Evolutionary conservation across 805 yeast genomes (phyloP).

Genomic region (Ogataea trehaloabstinens): DNA sequence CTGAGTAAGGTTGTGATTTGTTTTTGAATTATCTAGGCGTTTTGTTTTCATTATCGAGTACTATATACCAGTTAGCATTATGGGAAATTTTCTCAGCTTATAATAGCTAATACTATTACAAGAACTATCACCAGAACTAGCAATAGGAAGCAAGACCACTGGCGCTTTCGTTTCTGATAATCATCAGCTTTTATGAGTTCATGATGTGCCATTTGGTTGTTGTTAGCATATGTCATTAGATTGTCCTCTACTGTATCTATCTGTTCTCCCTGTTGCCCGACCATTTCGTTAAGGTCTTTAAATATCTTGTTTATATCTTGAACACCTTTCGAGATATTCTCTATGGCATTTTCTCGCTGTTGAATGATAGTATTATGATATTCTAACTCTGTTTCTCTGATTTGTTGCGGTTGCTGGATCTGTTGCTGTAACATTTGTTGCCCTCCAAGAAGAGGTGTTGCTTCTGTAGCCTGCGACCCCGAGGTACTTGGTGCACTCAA

Average conservation of each 20-base stretch:
- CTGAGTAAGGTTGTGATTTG: neutral
- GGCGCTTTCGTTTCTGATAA: conserved; percentile 65
- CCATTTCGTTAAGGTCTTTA: conserved; percentile 73
- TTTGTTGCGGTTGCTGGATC: conserved; percentile 36
- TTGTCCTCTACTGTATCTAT: conserved; percentile 84
- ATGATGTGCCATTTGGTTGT: conserved; percentile 66
- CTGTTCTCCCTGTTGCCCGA: conserved; percentile 81
- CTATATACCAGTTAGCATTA: neutral
- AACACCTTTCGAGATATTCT: conserved; percentile 72
- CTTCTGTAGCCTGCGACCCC: conserved; percentile 14
- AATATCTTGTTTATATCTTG: conserved; percentile 83
- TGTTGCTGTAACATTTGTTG: conserved; percentile 18
- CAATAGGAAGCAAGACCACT: conserved; percentile 70
- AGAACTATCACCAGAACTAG: conserved; percentile 56
- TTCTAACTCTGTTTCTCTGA: conserved; percentile 47
- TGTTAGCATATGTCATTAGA: conserved; percentile 57
- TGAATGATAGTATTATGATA: conserved; percentile 63
- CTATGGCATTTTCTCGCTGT: conserved; percentile 72
- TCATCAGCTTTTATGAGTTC: conserved; percentile 74
- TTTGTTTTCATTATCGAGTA: no score
- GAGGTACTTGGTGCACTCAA: conserved; percentile 5
- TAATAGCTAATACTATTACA: conserved; percentile 55
- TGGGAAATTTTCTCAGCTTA: conserved; percentile 31
- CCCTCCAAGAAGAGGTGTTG: conserved; percentile 15
- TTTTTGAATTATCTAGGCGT: no score